These are phyloP conservation scores for Sugiyamaella sp. DNA, from an alignment of 1,139 yeast species.

Conservation along the genomic window DNA sequence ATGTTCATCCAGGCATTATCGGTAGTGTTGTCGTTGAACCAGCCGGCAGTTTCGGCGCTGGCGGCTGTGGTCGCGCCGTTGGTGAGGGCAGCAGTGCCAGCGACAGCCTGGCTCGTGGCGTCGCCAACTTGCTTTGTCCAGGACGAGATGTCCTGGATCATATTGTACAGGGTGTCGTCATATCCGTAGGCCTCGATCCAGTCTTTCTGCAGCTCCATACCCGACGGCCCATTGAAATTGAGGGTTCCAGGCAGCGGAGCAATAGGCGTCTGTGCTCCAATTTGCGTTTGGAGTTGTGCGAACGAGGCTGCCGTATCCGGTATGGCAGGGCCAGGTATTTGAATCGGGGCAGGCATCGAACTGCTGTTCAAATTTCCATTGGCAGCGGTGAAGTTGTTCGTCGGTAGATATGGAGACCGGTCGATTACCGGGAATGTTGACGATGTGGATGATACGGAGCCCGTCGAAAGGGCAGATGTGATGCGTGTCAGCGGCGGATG, in stretches of 20 bases:
- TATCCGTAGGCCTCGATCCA: conserved; percentile 50
- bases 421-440: conserved; percentile 16
- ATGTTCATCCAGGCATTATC: conserved; percentile 32
- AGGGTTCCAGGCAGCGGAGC: conserved; percentile 5
- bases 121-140: conserved; percentile 49
- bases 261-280: neutral
- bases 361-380: neutral
- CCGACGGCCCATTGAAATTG: conserved; percentile 24
- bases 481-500: neutral
- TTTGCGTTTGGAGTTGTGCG: conserved; percentile 11
- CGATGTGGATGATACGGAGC: conserved; percentile 6
- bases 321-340: conserved; percentile 3
- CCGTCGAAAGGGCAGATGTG: conserved; percentile 4
- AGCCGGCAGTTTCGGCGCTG: conserved; percentile 23
- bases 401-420: conserved; percentile 12
- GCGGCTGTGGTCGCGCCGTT: conserved; percentile 13
- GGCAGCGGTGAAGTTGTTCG: neutral
- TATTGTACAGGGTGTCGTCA: conserved; percentile 51
- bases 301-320: conserved; percentile 20
- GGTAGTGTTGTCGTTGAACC: conserved; percentile 29
- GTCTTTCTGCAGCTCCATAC: conserved; percentile 25
- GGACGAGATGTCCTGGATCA: conserved; percentile 63
- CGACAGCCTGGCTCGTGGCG: conserved; percentile 12
- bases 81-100: conserved; percentile 3
- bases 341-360: neutral